These are phyloP conservation scores for Pseudogymnoascus sp. DNA, from an alignment of 2,329 filamentous ascomycete genomes.

Conservation along the genomic window DNA sequence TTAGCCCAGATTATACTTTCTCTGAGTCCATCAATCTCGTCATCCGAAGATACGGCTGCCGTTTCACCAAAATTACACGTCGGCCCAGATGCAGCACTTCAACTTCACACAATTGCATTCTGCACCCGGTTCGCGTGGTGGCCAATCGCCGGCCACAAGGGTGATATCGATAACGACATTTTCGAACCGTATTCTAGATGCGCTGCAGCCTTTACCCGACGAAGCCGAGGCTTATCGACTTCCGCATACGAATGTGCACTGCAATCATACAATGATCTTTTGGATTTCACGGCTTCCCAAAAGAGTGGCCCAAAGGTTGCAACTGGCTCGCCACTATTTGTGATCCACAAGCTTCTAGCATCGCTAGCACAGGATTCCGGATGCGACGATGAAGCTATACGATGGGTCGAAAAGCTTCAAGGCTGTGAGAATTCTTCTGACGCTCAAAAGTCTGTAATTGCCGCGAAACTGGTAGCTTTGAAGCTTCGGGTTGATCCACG, in stretches of 20 bases:
- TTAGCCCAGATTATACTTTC: constrained; percentile 58
- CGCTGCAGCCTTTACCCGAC: constrained; percentile 50
- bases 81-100: constrained; percentile 48
- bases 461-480: constrained; percentile 48
- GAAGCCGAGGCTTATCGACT: constrained; percentile 27
- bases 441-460: constrained; percentile 37
- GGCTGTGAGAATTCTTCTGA: constrained; percentile 22
- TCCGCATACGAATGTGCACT: constrained; percentile 21
- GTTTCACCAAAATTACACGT: constrained; percentile 46
- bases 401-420: constrained; percentile 44
- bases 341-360: constrained; percentile 42
- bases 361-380: constrained; percentile 39
- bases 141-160: constrained; percentile 51
- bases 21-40: constrained; percentile 58
- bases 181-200: constrained; percentile 58
- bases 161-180: constrained; percentile 55
- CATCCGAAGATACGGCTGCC: constrained; percentile 50
- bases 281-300: background rate
- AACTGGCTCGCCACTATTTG: constrained; percentile 16
- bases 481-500: constrained; percentile 40
- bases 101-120: constrained; percentile 57
- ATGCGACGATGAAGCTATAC: constrained; percentile 41
- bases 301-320: constrained; percentile 10
- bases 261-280: constrained; percentile 17
- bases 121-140: constrained; percentile 57